Evolutionary conservation across 2,329 filamentous ascomycete genomes (phyloP).

Genomic region (Colletotrichum sp.): DNA sequence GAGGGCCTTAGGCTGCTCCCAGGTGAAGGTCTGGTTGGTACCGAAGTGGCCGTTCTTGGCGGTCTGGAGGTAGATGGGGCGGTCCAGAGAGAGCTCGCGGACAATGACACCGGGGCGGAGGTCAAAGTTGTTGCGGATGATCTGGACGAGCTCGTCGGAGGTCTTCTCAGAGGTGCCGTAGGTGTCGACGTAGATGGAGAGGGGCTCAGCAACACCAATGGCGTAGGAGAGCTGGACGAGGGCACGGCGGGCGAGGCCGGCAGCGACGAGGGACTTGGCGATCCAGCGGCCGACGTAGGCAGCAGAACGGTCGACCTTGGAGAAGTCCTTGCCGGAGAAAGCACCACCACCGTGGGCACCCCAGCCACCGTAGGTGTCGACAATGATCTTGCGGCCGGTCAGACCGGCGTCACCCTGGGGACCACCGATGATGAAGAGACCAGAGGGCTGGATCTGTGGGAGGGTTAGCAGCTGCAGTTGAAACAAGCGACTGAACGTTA

Average conservation of each 20-base stretch:
- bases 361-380: slow-evolving; percentile 99
- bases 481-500: slow-evolving; percentile 22
- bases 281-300: slow-evolving; percentile 98
- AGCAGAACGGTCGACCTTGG: slow-evolving; percentile 98
- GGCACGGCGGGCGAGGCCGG: slow-evolving; percentile 87
- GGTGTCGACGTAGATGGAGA: slow-evolving; percentile 96
- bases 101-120: slow-evolving; percentile 98
- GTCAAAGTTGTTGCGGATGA: slow-evolving; percentile 96
- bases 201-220: slow-evolving; percentile 97
- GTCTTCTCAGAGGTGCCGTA: slow-evolving; percentile 93
- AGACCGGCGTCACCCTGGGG: slow-evolving; percentile 99
- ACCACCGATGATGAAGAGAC: slow-evolving; percentile 98
- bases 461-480: slow-evolving; percentile 33
- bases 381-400: slow-evolving; percentile 98
- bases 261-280: slow-evolving; percentile 94
- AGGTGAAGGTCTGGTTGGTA: slow-evolving; percentile 95
- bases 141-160: slow-evolving; percentile 92
- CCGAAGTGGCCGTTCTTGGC: slow-evolving; percentile 99
- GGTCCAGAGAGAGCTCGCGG: slow-evolving; percentile 91
- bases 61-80: slow-evolving; percentile 97
- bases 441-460: slow-evolving; percentile 86
- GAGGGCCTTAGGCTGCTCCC: slow-evolving; percentile 97
- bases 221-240: slow-evolving; percentile 99
- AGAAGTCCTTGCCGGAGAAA: slow-evolving; percentile 99
- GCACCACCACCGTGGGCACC: slow-evolving; percentile 99